phyloP scores from a whole-genome alignment of 805 yeast genomes.

The Pichia ethanolica region DNA sequence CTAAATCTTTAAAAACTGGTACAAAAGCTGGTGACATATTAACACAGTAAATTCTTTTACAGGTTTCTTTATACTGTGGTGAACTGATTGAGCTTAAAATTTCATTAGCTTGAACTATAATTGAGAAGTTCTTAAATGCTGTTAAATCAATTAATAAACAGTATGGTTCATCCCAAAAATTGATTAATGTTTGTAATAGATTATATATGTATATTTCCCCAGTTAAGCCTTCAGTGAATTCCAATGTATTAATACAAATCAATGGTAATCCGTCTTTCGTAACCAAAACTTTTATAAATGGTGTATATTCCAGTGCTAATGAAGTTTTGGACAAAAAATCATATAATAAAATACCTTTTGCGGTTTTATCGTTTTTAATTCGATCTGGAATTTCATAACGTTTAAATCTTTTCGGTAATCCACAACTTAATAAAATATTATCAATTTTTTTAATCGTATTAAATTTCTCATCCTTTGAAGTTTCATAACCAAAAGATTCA shows the following conservation, averaged over 20 bases:
- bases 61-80: slow-evolving; percentile 41
- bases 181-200: slow-evolving; percentile 55
- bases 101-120: slow-evolving; percentile 10
- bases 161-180: slow-evolving; percentile 64
- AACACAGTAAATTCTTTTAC: slow-evolving; percentile 46
- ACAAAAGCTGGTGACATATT: slow-evolving; percentile 35
- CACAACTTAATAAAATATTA: slow-evolving; percentile 38
- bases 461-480: slow-evolving; percentile 15
- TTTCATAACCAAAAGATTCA: slow-evolving; percentile 10
- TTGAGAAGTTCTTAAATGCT: slow-evolving; percentile 30
- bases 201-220: slow-evolving; percentile 50
- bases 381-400: slow-evolving; percentile 51
- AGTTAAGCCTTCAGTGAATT: slow-evolving; percentile 32
- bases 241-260: slow-evolving; percentile 39
- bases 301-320: slow-evolving; percentile 41
- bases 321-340: slow-evolving; percentile 72
- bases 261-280: slow-evolving; percentile 70
- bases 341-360: slow-evolving; percentile 44
- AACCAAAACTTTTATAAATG: slow-evolving; percentile 54
- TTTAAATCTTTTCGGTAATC: slow-evolving; percentile 51
- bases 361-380: slow-evolving; percentile 39
- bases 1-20: slow-evolving; percentile 7
- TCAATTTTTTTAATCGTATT: slow-evolving; percentile 38
- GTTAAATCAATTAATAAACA: slow-evolving; percentile 65
- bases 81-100: slow-evolving; percentile 35